Base-by-base conservation (phyloP, 140 eudicot species). In the Flaveria floridana region DNA sequence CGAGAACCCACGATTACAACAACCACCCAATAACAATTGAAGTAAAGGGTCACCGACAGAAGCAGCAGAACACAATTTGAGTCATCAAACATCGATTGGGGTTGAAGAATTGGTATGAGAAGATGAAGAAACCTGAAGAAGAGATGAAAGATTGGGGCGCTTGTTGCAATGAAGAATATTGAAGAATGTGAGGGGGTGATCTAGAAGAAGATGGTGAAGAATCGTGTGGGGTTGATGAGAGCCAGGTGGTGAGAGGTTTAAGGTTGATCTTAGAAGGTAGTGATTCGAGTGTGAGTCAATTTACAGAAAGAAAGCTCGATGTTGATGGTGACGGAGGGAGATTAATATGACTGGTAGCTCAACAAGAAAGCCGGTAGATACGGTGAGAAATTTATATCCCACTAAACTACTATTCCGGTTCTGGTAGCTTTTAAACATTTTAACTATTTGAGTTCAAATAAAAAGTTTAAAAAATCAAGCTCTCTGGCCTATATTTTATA, bases 171-270 rank as follows among this genome's bases (percentile, higher is more conserved):
- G 1, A 47, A 25, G 63, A 55, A 55, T 34, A 37, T 11, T n/a
- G 61, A 71, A 20, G 68, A 64, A 47, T 71, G 30, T 30, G 55
- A n/a, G n/a, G n/a, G n/a, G n/a, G n/a, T n/a, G n/a, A n/a, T n/a
- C n/a, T n/a, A n/a, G n/a, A n/a, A n/a, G 57, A 1, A 6, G 74
- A 18, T 55, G n/a, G 10, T 16, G 65, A 34, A 34, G 39, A 34
- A 73, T 20, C 65, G n/a, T 37, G 75, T 66, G 63, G 79, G 83
- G 76, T 30, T 66, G 16, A 73, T 66, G 79, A 72, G 66, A 79
- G 72, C 15, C 63, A 65, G 72, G 72, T 75, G 79, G 47, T 64
- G 26, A 74, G 62, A 55, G 20, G 18, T 71, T 71, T 52, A 64
- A 0, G 10, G 19, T 61, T 61, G 80, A 76, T 26, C 67, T 64